A percentile compares a stretch with the other conserved stretches of the same genome.
Conservation (phyloP, 768 basidiomycete species). For the Leccinum incarnatum region DNA sequence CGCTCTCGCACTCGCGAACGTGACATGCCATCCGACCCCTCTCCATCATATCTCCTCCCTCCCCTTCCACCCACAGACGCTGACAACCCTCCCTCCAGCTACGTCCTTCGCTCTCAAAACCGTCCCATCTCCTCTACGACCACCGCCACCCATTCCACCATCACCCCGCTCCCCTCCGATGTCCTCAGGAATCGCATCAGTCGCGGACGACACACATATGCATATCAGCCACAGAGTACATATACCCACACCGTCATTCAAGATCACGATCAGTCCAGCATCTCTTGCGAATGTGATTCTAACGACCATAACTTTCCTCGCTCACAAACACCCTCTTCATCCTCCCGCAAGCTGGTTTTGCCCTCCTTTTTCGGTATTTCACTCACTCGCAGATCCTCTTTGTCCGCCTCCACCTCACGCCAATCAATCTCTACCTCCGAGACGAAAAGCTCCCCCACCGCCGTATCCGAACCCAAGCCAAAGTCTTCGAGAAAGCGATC, state of each 20-base stretch:
- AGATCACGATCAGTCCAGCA: slow-evolving; percentile 14
- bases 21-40: slow-evolving; percentile 9
- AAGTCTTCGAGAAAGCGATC: slow-evolving; percentile 30
- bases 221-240: slow-evolving; percentile 9
- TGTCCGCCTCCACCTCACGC: slow-evolving; percentile 17
- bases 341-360: slow-evolving; percentile 21
- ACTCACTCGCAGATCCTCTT: slow-evolving; percentile 26
- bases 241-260: slow-evolving; percentile 12
- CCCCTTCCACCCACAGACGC: slow-evolving; percentile 7
- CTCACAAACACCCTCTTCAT: slow-evolving; percentile 30
- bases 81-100: slow-evolving; percentile 20
- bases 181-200: slow-evolving; percentile 17
- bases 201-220: slow-evolving; percentile 18
- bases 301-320: slow-evolving; percentile 24
- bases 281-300: slow-evolving; percentile 13
- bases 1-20: slow-evolving; percentile 44
- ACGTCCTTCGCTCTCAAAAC: slow-evolving; percentile 43
- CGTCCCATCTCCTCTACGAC: slow-evolving; percentile 68
- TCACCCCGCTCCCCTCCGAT: slow-evolving; percentile 56
- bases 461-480: slow-evolving; percentile 13
- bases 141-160: slow-evolving; percentile 58
- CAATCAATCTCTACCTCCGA: slow-evolving; percentile 17
- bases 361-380: slow-evolving; percentile 30
- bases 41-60: not conserved
- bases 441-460: slow-evolving; percentile 24